phyloP scores from a whole-genome alignment of 2,329 filamentous ascomycete species.

The Teratosphaeria destructans region DNA sequence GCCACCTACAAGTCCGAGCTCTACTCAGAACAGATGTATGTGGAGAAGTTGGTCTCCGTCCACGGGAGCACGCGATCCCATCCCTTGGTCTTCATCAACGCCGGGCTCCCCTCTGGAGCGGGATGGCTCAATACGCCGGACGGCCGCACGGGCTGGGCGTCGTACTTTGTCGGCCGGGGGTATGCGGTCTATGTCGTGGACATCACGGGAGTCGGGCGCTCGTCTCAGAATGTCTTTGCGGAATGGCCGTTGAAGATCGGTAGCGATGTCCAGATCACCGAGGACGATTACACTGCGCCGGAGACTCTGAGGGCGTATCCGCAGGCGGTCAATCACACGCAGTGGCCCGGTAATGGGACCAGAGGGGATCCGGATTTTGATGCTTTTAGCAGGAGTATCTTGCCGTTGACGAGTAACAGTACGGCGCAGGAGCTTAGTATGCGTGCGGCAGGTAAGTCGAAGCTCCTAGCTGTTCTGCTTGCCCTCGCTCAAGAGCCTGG shows the following conservation, averaged over 20 bases:
- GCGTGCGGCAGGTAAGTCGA: not conserved
- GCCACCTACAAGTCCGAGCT: not conserved
- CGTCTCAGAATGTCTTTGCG: not conserved
- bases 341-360: slow-evolving; percentile 13
- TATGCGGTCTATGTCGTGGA: not conserved
- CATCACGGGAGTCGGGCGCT: not conserved
- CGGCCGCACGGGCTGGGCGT: slow-evolving; percentile 37
- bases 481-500: too few species aligned
- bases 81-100: slow-evolving; percentile 37
- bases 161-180: slow-evolving; percentile 29
- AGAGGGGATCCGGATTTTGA: slow-evolving; percentile 21
- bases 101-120: slow-evolving; percentile 29
- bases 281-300: slow-evolving; percentile 11
- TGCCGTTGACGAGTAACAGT: slow-evolving; percentile 21
- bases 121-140: slow-evolving; percentile 40
- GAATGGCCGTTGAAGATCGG: slow-evolving; percentile 2
- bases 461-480: slow-evolving; percentile 14
- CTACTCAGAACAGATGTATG: slow-evolving; percentile 41
- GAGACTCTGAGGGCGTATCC: slow-evolving; percentile 7
- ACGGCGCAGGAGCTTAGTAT: slow-evolving; percentile 14
- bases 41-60: slow-evolving; percentile 37
- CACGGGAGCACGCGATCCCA: slow-evolving; percentile 7
- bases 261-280: slow-evolving; percentile 20
- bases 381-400: slow-evolving; percentile 20
- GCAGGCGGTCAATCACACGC: slow-evolving; percentile 9